Evolutionary conservation across 768 basidiomycete genomes (phyloP), one percentile per base, ranked within the genome.

Genomic region (Mycena indigotica): DNA sequence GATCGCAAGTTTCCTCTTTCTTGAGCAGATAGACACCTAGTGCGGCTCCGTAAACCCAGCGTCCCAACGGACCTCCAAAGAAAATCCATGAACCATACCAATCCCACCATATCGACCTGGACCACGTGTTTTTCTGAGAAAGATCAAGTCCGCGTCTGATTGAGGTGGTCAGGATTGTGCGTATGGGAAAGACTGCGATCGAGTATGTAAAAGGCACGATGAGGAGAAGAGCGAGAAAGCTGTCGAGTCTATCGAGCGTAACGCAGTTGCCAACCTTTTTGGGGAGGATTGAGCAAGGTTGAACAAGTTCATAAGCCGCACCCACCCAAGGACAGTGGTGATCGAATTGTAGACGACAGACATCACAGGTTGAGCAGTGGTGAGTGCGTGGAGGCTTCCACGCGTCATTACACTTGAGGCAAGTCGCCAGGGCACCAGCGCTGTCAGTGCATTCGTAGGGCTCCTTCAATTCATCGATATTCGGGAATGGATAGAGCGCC

Each of bases 301-400:
- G 32, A 8, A 30, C 12, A n/a, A 58, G 45, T n/a, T n/a, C n/a
- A 4, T 25, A 44, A n/a, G n/a, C 16, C 45, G 45, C 17, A 26
- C 68, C 26, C 52, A 78, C 78, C 78, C 78, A 80, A 28, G 78
- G 75, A 60, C 78, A 80, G 60, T 80, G 78, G 60, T 80, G 78
- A 58, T 80, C 77, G 58, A 77, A 78, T 26, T 73, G 73, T 38
- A 77, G 65, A 28, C 78, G 71, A 60, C 78, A 80, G 16, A 77
- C 75, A 30, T 73, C 75, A 50, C 78, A 80, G 10, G 69, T 69
- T n/a, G 75, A 76, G 64, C 78, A 80, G 57, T 80, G 78, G 61
- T 77, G 75, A 5, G 73, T 67, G 50, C 76, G 67, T 5, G 79
- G 79, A 12, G 79, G 77, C 57, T 76, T 78, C 77, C 77, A 80